Percentiles rank a stretch among this genome's conserved stretches.
These are phyloP conservation scores for Lagenidium sp. DNA, from an alignment of 352 stramenopile genomes.

Conservation along the genomic window DNA sequence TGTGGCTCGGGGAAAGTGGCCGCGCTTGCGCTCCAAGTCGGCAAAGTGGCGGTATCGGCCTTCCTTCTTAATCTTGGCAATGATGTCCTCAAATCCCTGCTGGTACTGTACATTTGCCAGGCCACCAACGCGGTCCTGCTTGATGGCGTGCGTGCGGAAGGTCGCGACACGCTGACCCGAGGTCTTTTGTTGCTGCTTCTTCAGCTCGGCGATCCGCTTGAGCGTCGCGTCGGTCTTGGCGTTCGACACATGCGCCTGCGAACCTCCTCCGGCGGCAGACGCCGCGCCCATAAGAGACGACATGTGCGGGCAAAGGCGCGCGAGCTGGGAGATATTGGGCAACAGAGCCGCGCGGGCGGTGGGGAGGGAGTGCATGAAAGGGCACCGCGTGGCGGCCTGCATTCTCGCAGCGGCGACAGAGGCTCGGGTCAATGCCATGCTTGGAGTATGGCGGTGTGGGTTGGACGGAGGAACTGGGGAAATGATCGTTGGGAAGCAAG, in stretches of 20 bases:
- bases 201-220: slow-evolving; percentile 62
- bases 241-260: slow-evolving; percentile 49
- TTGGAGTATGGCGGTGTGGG: slow-evolving; percentile 8
- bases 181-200: slow-evolving; percentile 43
- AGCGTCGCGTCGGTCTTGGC: slow-evolving; percentile 53
- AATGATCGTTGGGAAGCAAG: slow-evolving; percentile 7
- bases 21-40: slow-evolving; percentile 81
- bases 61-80: slow-evolving; percentile 78
- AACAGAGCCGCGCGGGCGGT: slow-evolving; percentile 64
- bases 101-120: slow-evolving; percentile 55
- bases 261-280: slow-evolving; percentile 31
- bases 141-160: slow-evolving; percentile 47
- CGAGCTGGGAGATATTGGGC: slow-evolving; percentile 80
- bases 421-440: slow-evolving; percentile 61
- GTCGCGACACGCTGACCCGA: slow-evolving; percentile 34
- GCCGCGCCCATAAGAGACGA: slow-evolving; percentile 64
- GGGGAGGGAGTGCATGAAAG: slow-evolving; percentile 77
- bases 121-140: slow-evolving; percentile 52
- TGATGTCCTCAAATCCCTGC: slow-evolving; percentile 62
- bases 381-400: slow-evolving; percentile 67
- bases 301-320: slow-evolving; percentile 85
- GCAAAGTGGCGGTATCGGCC: slow-evolving; percentile 84
- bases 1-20: slow-evolving; percentile 71
- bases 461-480: slow-evolving; percentile 20
- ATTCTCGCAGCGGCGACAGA: slow-evolving; percentile 57